Evolutionary conservation across 2,329 filamentous ascomycete genomes (phyloP), one percentile per base, ranked within the genome.

Genomic region (Colletotrichum gloeosporioides): DNA sequence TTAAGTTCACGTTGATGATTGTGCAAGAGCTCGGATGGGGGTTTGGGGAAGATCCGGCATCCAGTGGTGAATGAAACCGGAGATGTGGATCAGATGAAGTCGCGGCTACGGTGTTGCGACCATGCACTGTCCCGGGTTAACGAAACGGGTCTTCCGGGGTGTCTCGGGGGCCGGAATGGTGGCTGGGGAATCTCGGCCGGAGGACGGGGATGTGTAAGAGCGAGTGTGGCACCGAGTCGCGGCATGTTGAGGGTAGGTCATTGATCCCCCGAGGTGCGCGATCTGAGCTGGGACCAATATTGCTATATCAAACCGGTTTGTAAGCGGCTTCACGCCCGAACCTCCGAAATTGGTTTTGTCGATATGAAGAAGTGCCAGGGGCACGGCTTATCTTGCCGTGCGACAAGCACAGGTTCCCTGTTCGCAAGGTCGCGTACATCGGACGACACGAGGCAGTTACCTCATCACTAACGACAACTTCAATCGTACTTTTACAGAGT

Each of bases 1-100:
- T 64, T 29, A 44, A 64, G 34, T 64, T 64, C 18, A 9, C 9
- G n/a, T 18, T 6, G 16, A 13, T 3, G n/a, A 25, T 6, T 34
- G 27, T 8, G 12, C 2, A 64, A 22, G 15, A 27, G 44, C 44
- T 53, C 72, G 72, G 72, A 61, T 49, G 34, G 34, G n/a, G 9
- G n/a, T n/a, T 66, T 75, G 72, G 68, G 72, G 61, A 70, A 71
- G 34, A 53, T 75, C 72, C 72, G 72, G n/a, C 66, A 6, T 34
- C 44, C 6, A 8, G 63, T n/a, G 13, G 18, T 9, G 49, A 71
- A 9, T 71, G 68, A 75, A 75, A 66, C 68, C 68, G 68, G 68
- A 75, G 29, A 34, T 49, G 34, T 8, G 27, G 22, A 71, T 71
- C 72, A 39, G 68, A 75, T 44, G 72, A 61, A 55, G 25, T 8